These are phyloP conservation scores for Camellia japonica DNA, from an alignment of 148 eudicot species.

Conservation along the genomic window DNA sequence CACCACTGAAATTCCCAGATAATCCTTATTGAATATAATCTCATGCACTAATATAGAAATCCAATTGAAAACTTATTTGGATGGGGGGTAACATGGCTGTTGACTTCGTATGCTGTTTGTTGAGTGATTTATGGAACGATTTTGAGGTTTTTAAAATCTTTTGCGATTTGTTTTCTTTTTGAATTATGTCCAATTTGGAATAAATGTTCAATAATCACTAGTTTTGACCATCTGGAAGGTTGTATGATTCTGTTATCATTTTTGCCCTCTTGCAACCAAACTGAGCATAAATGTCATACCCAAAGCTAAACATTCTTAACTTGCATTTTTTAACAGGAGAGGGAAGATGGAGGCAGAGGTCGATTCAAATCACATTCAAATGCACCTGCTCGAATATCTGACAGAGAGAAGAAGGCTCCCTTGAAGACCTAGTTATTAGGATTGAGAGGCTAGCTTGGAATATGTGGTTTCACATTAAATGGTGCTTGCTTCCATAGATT, in stretches of 20 bases:
- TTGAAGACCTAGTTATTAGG: slow-evolving; percentile 40
- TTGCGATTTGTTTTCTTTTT: slow-evolving; percentile 5
- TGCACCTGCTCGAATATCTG: slow-evolving; percentile 80
- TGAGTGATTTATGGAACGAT: not conserved
- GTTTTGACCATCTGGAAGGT: not conserved
- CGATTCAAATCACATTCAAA: slow-evolving; percentile 92
- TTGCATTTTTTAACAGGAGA: slow-evolving; percentile 52
- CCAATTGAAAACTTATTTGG: not conserved
- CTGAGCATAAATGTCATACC: not conserved
- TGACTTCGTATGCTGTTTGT: not conserved
- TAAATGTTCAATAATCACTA: too few relatives aligned
- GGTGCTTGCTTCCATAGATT: not conserved
- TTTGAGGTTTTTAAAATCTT: not conserved
- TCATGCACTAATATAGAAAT: not conserved
- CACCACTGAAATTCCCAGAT: not conserved
- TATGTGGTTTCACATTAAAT: not conserved
- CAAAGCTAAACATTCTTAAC: not conserved
- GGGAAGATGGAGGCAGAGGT: slow-evolving; percentile 86
- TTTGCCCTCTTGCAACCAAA: not conserved
- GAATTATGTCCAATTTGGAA: not conserved
- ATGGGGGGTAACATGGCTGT: not conserved
- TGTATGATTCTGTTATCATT: not conserved
- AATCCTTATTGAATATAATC: not conserved
- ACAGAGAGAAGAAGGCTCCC: slow-evolving; percentile 97
- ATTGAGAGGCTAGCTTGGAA: not conserved